Base-by-base conservation (phyloP, 2,329 filamentous ascomycete genomes). In the Zymoseptoria tritici region DNA sequence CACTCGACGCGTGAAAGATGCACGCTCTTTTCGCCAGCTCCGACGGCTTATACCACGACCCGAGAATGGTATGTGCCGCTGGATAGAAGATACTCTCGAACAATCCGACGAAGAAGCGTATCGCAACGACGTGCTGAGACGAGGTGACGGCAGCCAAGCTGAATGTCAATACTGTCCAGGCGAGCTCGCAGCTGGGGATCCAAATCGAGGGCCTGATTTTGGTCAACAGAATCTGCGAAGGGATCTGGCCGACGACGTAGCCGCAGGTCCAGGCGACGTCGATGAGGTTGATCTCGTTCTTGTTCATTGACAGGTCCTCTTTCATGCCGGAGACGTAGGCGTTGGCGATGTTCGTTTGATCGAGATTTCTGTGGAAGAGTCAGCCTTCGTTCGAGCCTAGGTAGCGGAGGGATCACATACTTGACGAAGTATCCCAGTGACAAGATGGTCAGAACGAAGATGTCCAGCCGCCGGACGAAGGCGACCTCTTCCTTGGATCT, bases 251-350 rank as follows among this genome's bases (percentile, higher is more conserved):
- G 11, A 66, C 52, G 2, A 66, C 64, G 22, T 87, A 87, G 8
- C 84, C 84, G 0, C 83, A 77, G 0, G 81, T 85, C 76, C 83
- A 87, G 26, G 77, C 79, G 0, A 82, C 79, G 55, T 83, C 75
- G 72, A 81, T 79, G 57, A 79, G 80, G 56, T 84, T 83, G 31
- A 84, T 73, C 58, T 85, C 73, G 62, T 85, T 84, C 1, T 77
- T 76, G 52, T 80, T 78, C 20, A 85, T 70, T 1, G 73, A 67
- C 0, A 84, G 71, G 57, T 84, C 81, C 64, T 83, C 79, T 67
- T 83, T 75, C 77, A 79, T 80, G 31, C 77, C 78, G 21, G 75
- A 78, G 4, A 79, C 76, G 61, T 77, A 80, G 7, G 77, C 75
- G 69, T 77, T 78, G 62, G 75, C 77, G 54, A 71, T 68, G 57